Percentiles rank a stretch among this genome's conserved stretches.
Conservation (phyloP, 202 grass and related monocot genomes). For the Digitaria exilis region DNA sequence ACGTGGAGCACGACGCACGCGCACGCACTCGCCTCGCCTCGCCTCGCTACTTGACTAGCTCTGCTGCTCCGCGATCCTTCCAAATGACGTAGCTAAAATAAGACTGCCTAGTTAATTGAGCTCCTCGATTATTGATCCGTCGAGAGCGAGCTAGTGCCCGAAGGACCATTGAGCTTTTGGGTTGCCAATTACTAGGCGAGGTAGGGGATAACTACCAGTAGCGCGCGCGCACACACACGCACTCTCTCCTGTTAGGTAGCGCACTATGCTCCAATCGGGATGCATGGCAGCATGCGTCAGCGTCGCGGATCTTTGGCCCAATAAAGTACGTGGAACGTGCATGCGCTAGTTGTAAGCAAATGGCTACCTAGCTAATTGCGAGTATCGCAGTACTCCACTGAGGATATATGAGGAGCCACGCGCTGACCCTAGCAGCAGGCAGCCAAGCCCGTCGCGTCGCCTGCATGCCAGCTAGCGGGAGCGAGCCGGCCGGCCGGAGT, state of each 20-base stretch:
- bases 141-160: too few species aligned
- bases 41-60: neutral
- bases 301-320: conserved; percentile 38
- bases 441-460: neutral
- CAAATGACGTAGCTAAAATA: too few species aligned
- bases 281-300: conserved; percentile 14
- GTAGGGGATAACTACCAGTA: neutral
- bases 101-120: too few species aligned
- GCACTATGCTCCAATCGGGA: neutral
- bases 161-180: neutral
- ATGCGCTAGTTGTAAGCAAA: conserved; percentile 31
- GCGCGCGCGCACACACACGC: too few species aligned
- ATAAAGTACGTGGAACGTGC: conserved; percentile 47
- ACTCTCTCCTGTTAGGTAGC: neutral
- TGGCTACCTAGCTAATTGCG: conserved; percentile 20
- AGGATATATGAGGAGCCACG: neutral
- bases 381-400: conserved; percentile 42
- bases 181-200: neutral
- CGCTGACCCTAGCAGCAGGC: neutral
- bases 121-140: too few species aligned
- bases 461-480: neutral
- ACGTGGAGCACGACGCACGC: conserved; percentile 1
- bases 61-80: too few species aligned
- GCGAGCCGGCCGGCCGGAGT: neutral
- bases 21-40: too few species aligned